phyloP scores from a whole-genome alignment of 148 eudicot genomes.

The Dianthus caryophyllus region DNA sequence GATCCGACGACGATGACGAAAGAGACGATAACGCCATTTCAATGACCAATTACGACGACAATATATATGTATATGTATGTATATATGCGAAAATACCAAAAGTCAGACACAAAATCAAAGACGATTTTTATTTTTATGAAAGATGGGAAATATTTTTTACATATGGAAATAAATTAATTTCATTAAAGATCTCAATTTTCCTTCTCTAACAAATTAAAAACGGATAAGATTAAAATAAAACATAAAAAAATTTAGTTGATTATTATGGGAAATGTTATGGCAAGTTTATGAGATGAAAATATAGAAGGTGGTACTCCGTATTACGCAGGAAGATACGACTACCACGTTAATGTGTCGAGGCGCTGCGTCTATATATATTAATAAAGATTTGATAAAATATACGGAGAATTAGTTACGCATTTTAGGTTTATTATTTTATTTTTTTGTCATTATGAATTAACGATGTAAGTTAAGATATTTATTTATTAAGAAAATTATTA shows the following conservation, averaged over 20 bases:
- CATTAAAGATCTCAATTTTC: background rate
- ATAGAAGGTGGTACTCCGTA: background rate
- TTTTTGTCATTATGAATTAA: background rate
- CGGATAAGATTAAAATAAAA: background rate
- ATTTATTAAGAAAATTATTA: too few relatives aligned
- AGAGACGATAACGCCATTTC: conserved; percentile 15
- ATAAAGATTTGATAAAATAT: background rate
- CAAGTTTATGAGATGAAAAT: background rate
- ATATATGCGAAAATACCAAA: background rate
- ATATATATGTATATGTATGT: too few relatives aligned
- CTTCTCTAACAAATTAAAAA: background rate
- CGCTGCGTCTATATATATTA: conserved; percentile 22
- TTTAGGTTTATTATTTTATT: conserved; percentile 5
- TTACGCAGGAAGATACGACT: background rate
- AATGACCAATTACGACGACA: background rate
- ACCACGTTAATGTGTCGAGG: conserved; percentile 17
- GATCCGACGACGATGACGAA: conserved; percentile 23
- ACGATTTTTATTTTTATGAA: background rate
- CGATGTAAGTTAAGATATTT: too few relatives aligned
- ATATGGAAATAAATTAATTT: background rate
- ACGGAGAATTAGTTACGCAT: background rate
- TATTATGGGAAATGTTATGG: too few relatives aligned
- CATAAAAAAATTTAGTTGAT: too few relatives aligned
- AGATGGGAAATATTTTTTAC: background rate
- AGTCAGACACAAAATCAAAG: background rate